Percentiles rank a stretch among this genome's conserved stretches.
phyloP scores from a whole-genome alignment of 2,329 filamentous ascomycete species.

The Rachicladosporium sp. region DNA sequence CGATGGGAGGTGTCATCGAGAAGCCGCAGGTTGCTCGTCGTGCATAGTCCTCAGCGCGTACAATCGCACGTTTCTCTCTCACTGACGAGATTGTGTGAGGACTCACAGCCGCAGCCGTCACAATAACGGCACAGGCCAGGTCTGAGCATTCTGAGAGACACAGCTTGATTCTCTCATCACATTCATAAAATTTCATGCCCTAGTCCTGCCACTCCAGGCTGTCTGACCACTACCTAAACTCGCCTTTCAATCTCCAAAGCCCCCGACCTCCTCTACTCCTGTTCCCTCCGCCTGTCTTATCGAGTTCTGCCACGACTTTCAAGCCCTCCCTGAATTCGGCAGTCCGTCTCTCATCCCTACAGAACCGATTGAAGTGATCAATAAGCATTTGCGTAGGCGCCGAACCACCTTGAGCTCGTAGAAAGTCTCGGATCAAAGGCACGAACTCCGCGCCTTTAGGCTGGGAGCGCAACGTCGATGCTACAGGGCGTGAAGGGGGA shows the following conservation, averaged over 20 bases:
- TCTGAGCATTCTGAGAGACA: too few relatives aligned
- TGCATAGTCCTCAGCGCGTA: too few relatives aligned
- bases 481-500: not conserved
- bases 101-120: too few relatives aligned
- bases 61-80: too few relatives aligned
- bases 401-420: slow-evolving; percentile 62
- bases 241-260: slow-evolving; percentile 48
- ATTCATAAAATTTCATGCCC: too few relatives aligned
- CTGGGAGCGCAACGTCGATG: slow-evolving; percentile 7
- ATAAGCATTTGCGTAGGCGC: slow-evolving; percentile 77
- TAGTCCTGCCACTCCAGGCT: too few relatives aligned
- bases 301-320: slow-evolving; percentile 60
- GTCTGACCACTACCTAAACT: slow-evolving; percentile 27
- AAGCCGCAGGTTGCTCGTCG: too few relatives aligned
- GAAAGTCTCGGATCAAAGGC: slow-evolving; percentile 59
- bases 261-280: slow-evolving; percentile 32
- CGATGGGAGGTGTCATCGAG: too few relatives aligned
- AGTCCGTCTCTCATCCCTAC: slow-evolving; percentile 54
- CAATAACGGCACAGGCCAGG: too few relatives aligned
- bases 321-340: slow-evolving; percentile 74
- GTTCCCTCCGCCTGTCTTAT: slow-evolving; percentile 33
- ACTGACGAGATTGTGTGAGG: too few relatives aligned
- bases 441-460: slow-evolving; percentile 33
- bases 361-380: slow-evolving; percentile 78
- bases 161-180: too few relatives aligned